phyloP scores from a whole-genome alignment of 148 eudicot species.

The Vaccinium corymbosum region DNA sequence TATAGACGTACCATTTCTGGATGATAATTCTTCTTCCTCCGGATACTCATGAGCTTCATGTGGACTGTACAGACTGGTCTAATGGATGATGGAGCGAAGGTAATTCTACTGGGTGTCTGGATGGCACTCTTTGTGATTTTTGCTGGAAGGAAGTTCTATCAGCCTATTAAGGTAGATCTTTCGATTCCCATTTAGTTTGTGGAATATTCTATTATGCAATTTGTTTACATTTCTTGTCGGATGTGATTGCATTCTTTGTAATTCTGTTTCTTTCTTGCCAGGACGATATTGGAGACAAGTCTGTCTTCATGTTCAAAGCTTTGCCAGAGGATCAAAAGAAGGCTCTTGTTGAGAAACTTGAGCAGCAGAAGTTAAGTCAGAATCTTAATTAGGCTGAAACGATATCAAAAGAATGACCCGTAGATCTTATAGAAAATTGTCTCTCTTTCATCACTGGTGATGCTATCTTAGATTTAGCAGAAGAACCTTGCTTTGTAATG shows the following conservation, averaged over 20 bases:
- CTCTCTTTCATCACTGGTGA: not conserved
- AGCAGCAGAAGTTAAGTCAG: conserved; percentile 34
- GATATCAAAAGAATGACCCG: not conserved
- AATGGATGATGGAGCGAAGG: conserved; percentile 72
- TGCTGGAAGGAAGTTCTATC: conserved; percentile 89
- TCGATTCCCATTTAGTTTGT: not conserved
- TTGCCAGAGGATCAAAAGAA: conserved; percentile 73
- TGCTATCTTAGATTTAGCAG: not conserved
- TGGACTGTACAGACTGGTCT: conserved; percentile 54
- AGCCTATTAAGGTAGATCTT: conserved; percentile 74
- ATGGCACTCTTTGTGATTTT: conserved; percentile 73
- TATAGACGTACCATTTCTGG: not conserved
- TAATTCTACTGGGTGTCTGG: conserved; percentile 66
- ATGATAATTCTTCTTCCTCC: conserved; percentile 3
- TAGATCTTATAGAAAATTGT: not conserved
- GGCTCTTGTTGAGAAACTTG: conserved; percentile 54
- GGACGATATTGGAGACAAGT: conserved; percentile 98
- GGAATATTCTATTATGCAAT: not conserved
- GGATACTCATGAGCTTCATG: conserved; percentile 9
- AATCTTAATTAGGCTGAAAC: conserved; percentile 10
- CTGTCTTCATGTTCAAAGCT: conserved; percentile 82
- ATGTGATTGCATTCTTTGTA: not conserved
- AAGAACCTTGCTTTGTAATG: not conserved
- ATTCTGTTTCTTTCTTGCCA: conserved; percentile 18
- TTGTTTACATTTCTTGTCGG: not conserved